Percentiles rank a stretch among this genome's conserved stretches.
phyloP scores from a whole-genome alignment of 106 monocot genomes.

The Allium sativum region DNA sequence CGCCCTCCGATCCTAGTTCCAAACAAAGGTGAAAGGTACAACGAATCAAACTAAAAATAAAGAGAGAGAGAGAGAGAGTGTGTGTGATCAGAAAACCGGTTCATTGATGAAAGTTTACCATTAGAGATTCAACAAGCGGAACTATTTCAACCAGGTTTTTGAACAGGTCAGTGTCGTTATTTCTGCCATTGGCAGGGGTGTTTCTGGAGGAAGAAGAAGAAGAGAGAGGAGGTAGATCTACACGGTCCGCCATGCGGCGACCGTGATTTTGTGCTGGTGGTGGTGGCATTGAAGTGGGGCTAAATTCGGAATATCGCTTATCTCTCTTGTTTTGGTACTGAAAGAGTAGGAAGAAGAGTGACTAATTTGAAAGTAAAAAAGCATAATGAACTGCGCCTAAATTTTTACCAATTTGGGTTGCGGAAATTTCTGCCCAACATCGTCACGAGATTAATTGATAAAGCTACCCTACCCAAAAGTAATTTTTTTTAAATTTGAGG shows the following conservation, averaged over 20 bases:
- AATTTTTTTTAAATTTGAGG: too few relatives aligned
- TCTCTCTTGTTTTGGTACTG: background rate
- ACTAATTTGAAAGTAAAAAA: too few relatives aligned
- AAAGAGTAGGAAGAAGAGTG: background rate
- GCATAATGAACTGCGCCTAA: too few relatives aligned
- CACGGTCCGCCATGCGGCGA: background rate
- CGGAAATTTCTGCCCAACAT: too few relatives aligned
- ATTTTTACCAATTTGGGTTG: too few relatives aligned
- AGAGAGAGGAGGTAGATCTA: background rate
- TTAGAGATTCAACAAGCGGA: conserved; percentile 43
- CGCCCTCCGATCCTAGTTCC: conserved; percentile 22
- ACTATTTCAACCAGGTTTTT: conserved; percentile 50
- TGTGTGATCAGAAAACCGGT: background rate
- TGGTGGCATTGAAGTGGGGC: background rate
- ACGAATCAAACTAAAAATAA: background rate
- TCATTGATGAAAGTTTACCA: conserved; percentile 15
- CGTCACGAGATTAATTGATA: too few relatives aligned
- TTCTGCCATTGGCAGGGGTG: conserved; percentile 7
- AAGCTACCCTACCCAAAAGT: too few relatives aligned
- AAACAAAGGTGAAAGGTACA: background rate
- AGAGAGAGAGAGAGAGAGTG: background rate
- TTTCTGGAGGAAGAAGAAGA: conserved; percentile 4
- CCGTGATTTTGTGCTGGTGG: background rate
- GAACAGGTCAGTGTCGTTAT: conserved; percentile 32
- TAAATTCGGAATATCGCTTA: background rate